phyloP scores from a whole-genome alignment of 78 protist species.

The Blattamonas nauphoetae region DNA sequence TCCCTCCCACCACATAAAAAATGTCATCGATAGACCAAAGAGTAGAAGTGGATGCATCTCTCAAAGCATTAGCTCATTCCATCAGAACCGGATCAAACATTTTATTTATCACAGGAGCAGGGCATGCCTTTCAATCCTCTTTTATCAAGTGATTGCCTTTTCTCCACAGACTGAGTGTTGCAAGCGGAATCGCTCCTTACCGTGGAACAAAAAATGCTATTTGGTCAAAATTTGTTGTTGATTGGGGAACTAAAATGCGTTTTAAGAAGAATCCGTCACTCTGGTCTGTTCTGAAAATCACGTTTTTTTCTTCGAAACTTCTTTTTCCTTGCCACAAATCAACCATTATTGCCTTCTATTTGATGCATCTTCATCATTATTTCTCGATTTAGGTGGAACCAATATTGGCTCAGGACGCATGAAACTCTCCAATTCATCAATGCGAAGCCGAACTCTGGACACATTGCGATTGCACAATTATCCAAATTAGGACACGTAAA shows the following conservation, averaged over 20 bases:
- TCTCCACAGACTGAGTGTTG: not conserved
- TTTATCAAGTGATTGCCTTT: not conserved
- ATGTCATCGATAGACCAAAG: no score
- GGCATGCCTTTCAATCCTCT: not conserved
- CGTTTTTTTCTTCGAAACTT: no score
- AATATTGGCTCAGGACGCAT: constrained; percentile 21
- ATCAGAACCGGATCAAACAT: not conserved
- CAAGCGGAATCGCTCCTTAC: constrained; percentile 13
- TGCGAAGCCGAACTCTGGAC: constrained; percentile 18
- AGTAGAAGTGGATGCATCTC: not conserved
- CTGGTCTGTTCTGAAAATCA: no score
- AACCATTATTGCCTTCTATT: no score
- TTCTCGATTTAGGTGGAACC: constrained; percentile 27
- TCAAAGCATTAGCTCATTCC: not conserved
- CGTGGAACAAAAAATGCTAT: constrained; percentile 20
- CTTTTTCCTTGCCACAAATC: no score
- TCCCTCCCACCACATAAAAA: no score
- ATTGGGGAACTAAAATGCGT: constrained; percentile 1
- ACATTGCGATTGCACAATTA: not conserved
- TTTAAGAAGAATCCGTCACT: constrained; percentile 6
- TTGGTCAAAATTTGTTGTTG: constrained; percentile 13
- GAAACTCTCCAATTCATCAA: not conserved
- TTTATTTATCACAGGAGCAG: constrained; percentile 4
- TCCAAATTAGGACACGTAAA: not conserved
- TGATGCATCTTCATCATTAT: no score